Evolutionary conservation across 306 rosid species (phyloP).

Genomic region (Ormosia emarginata): DNA sequence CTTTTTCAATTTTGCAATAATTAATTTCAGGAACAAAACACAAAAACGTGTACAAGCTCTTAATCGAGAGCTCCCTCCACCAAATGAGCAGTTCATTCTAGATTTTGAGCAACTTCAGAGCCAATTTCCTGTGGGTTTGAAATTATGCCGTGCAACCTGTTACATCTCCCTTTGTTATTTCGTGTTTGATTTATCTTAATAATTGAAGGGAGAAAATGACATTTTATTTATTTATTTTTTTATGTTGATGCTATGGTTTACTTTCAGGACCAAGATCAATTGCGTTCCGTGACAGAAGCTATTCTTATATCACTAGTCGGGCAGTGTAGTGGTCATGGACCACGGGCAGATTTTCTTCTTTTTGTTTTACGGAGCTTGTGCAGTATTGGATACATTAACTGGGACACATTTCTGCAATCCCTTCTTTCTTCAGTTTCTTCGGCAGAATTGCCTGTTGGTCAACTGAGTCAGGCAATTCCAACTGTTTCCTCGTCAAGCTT

Average conservation of each 20-base stretch:
- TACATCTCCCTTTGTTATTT: background rate
- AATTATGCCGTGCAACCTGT: background rate
- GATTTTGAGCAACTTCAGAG: slow-evolving; percentile 92
- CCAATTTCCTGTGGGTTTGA: slow-evolving; percentile 78
- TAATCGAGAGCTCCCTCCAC: slow-evolving; percentile 89
- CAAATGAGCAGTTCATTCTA: slow-evolving; percentile 83
- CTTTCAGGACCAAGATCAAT: slow-evolving; percentile 89
- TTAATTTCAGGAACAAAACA: slow-evolving; percentile 74
- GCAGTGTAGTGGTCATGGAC: slow-evolving; percentile 88
- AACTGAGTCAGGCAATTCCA: slow-evolving; percentile 59
- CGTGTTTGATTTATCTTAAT: background rate
- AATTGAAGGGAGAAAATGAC: background rate
- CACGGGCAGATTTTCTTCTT: slow-evolving; percentile 86
- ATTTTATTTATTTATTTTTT: background rate
- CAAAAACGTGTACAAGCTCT: slow-evolving; percentile 89
- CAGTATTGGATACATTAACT: slow-evolving; percentile 73
- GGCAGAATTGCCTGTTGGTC: slow-evolving; percentile 67
- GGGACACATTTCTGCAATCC: slow-evolving; percentile 84
- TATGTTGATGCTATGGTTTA: slow-evolving; percentile 2
- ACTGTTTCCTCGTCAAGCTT: slow-evolving; percentile 59
- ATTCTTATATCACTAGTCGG: slow-evolving; percentile 76
- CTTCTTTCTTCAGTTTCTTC: slow-evolving; percentile 82
- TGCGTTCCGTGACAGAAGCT: slow-evolving; percentile 77
- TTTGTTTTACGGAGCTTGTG: slow-evolving; percentile 76
- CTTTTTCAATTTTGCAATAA: background rate